Base-by-base conservation (phyloP, 73 alveolate genomes). In the Loxodes magnus region DNA sequence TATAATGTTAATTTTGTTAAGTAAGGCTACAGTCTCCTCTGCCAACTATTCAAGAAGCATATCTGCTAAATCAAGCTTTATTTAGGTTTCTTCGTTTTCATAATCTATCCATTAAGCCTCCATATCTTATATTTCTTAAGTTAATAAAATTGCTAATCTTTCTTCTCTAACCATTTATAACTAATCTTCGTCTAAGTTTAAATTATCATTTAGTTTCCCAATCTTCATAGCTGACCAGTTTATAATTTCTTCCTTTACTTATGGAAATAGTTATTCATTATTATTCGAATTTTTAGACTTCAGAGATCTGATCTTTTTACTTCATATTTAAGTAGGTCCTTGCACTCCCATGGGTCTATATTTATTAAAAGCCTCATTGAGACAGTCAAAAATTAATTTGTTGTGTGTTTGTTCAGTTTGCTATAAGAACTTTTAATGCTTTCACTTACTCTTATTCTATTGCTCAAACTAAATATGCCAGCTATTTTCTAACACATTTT, bases 241-340 rank as follows among this genome's bases (percentile, higher is more conserved):
- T 23, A 29, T 42, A 12, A 69, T 64, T 29, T 69, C 60, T 25
- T 25, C 46, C 9, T 29, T 34, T 7, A 55, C 83, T 25, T 42
- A 30, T 25, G 30, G 19, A 14, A 69, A 14, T 2, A 48, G 37
- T 15, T 62, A 26, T 4, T 20, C 20, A 0, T 5, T 10, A 2
- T 15, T 2, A 17, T 4, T 2, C 9, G 17, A 25, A 6, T 48
- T 42, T 51, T 53, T 60, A 34, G 44, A 35, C 38, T 36, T 46
- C 17, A 58, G 33, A 14, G 26, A 30, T 27, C 43, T 31, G 5
- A 53, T 63, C 2, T 37, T 20, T 38, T 23, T 68, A 41, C 73
- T 41, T 93, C 96, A 84, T 10, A 93, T 90, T 34, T 79, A 35
- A 0, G 96, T 92, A 12, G 71, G 79, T 5, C 96, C 93, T 58